Evolutionary conservation across 2,329 filamentous ascomycete genomes (phyloP).

Genomic region (Aureobasidium pullulans): DNA sequence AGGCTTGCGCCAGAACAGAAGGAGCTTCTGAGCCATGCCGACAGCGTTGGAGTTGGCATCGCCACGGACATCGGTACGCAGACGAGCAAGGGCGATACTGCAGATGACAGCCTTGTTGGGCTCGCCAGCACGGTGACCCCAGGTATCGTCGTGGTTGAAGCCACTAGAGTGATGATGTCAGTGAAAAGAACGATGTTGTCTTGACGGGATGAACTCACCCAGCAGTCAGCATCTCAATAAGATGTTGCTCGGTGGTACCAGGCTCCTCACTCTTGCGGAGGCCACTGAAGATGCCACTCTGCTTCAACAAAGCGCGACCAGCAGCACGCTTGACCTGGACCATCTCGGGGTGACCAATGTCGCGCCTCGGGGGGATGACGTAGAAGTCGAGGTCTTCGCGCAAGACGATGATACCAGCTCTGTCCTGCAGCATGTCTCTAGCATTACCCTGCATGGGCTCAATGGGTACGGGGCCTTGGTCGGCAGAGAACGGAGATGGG

Average conservation of each 20-base stretch:
- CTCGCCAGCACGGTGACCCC: slow-evolving; percentile 95
- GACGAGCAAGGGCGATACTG: slow-evolving; percentile 83
- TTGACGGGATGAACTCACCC: slow-evolving; percentile 55
- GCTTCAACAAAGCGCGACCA: slow-evolving; percentile 73
- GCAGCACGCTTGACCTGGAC: slow-evolving; percentile 92
- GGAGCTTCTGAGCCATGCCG: slow-evolving; percentile 95
- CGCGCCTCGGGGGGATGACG: slow-evolving; percentile 76
- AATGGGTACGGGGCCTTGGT: slow-evolving; percentile 50
- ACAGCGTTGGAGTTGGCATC: slow-evolving; percentile 70
- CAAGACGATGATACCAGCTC: slow-evolving; percentile 93
- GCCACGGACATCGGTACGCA: slow-evolving; percentile 74
- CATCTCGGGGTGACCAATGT: slow-evolving; percentile 86
- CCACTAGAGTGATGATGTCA: slow-evolving; percentile 50
- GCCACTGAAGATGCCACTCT: slow-evolving; percentile 93
- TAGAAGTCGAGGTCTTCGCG: slow-evolving; percentile 97
- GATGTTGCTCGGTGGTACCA: slow-evolving; percentile 92
- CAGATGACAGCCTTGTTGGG: slow-evolving; percentile 98
- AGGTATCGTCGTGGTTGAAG: slow-evolving; percentile 90
- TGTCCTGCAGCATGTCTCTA: slow-evolving; percentile 72
- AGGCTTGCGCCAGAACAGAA: slow-evolving; percentile 97
- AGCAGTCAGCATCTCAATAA: slow-evolving; percentile 98
- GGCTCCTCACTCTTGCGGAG: slow-evolving; percentile 91
- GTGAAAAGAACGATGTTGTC: background rate
- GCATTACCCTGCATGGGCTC: slow-evolving; percentile 59
- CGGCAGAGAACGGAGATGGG: slow-evolving; percentile 41